Evolutionary conservation across 495 filamentous ascomycete species (phyloP).

Genomic region (Friedmanniomyces simplex): DNA sequence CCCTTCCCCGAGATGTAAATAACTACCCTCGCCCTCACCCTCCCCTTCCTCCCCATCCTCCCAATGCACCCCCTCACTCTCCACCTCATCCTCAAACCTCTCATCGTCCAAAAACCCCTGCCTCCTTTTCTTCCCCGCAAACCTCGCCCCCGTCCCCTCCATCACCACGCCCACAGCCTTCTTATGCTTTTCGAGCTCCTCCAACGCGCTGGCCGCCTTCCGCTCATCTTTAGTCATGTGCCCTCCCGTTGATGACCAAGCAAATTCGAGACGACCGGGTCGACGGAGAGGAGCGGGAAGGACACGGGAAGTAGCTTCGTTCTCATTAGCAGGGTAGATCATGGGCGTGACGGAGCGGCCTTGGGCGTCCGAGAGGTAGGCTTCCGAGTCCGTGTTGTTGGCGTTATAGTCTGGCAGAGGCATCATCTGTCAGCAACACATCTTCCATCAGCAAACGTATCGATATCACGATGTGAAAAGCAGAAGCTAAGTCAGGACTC

Average conservation of each 20-base stretch:
- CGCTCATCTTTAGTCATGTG: slow-evolving; percentile 29
- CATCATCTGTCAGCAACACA: slow-evolving; percentile 3
- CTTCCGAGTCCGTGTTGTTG: slow-evolving; percentile 23
- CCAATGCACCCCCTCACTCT: slow-evolving; percentile 14
- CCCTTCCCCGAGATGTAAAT: too few relatives aligned
- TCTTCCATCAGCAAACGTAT: not conserved
- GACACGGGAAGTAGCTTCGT: not conserved
- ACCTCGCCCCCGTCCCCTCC: slow-evolving; percentile 37
- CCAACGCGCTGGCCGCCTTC: slow-evolving; percentile 33
- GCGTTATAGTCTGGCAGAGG: slow-evolving; percentile 1
- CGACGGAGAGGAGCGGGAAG: not conserved
- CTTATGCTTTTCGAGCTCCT: slow-evolving; percentile 37
- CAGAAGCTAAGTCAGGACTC: slow-evolving; percentile 3
- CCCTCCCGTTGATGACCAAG: too few relatives aligned
- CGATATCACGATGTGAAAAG: not conserved
- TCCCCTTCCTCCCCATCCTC: not conserved
- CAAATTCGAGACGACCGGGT: too few relatives aligned
- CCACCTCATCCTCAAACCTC: slow-evolving; percentile 29
- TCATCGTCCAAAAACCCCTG: slow-evolving; percentile 36
- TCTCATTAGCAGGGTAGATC: slow-evolving; percentile 9
- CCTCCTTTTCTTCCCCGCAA: slow-evolving; percentile 34
- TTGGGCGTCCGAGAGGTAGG: slow-evolving; percentile 30
- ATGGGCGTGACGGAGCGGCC: slow-evolving; percentile 31
- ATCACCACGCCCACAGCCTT: slow-evolving; percentile 39
- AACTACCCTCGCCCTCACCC: not conserved